Evolutionary conservation across 495 filamentous ascomycete genomes (phyloP), one percentile per base, ranked within the genome.

Genomic region (Talaromyces thailandensis): DNA sequence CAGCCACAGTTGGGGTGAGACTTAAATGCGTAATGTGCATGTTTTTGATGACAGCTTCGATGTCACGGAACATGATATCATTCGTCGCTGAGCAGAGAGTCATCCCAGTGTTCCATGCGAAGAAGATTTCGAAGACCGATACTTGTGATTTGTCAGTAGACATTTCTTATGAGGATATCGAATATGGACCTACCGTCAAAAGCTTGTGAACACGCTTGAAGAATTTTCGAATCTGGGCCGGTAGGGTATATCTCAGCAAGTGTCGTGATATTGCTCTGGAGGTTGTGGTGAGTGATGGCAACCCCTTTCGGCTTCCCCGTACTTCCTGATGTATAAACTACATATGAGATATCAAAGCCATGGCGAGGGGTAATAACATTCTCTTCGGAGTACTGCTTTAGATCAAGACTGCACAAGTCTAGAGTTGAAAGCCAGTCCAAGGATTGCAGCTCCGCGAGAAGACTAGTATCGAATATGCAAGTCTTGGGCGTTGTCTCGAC

Each of bases 121-220:
- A 91, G 66, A 93, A 91, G 16, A 91, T 87, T 64, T 92, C 90
- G 64, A 91, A 91, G 1, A 93, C 86, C 1, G 88, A 91, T 18
- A 90, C 85, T 79, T 56, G 11, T 7, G 6, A 21, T 40, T n/a
- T 57, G 50, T 62, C 24, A 67, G 58, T 51, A 18, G 31, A 12
- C 24, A n/a, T 50, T 7, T 6, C 6, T 16, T 14, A 48, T 67
- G 37, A 71, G 64, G n/a, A 58, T 12, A 60, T 21, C 7, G 0
- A 21, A 48, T 21, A 12, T 21, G 0, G 9, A 68, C 70, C 63
- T 58, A 79, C 77, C 82, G 68, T 90, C 86, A 66, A 91, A 93
- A 16, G 84, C 84, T 67, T 88, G 84, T 0, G 86, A 88, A 65
- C 85, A 91, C 8, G 87, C 83, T 66, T 92, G 89, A 3, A 95